Evolutionary conservation across 2,329 filamentous ascomycete species (phyloP), one percentile per base, ranked within the genome.

Genomic region (Scortechinia acanthostroma): DNA sequence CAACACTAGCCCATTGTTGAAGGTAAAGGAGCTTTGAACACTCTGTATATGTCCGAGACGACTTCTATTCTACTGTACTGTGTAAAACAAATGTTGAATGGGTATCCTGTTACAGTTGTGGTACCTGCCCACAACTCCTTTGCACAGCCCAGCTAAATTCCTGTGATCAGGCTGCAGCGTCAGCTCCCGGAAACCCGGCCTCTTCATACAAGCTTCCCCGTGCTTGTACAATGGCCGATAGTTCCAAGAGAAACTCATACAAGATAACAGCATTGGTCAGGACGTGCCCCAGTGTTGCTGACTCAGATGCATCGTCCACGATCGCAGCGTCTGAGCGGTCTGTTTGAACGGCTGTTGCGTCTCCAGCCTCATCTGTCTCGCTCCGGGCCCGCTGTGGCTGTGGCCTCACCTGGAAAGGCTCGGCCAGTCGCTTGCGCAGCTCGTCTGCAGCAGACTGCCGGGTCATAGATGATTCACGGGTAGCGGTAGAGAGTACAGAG

Each of bases 191-290:
- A 40, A 13, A 40, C 20, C 35, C 35, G 6, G 35, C 35, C 17
- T 40, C 35, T 17, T 40, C 35, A 40, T 13, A 40, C 35, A 40
- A 40, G 17, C 35, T 40, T 6, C 35, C 35, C 10, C 35, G 35
- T 15, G 17, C 35, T 17, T 40, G 35, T 19, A 40, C 35, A 6
- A 19, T 19, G 6, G 35, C 35, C 10, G 35, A 40, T 6, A 40
- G 17, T 17, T 40, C 35, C 10, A 40, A 17, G 13, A 40, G 35
- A 17, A 40, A 40, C 17, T 40, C 35, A 17, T 40, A 40, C 14
- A 40, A 17, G 6, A 40, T 40, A 10, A 40, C 17, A 13, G 20
- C 35, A 17, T 40, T 40, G 35, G 35, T 40, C 6, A 40, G 17
- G 35, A 40, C 35, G 20, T 40, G 35, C 13, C 35, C 35, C 17